These are phyloP conservation scores for Botrytis hyacinthi DNA, from an alignment of 2,329 filamentous ascomycete genomes.

Conservation along the genomic window DNA sequence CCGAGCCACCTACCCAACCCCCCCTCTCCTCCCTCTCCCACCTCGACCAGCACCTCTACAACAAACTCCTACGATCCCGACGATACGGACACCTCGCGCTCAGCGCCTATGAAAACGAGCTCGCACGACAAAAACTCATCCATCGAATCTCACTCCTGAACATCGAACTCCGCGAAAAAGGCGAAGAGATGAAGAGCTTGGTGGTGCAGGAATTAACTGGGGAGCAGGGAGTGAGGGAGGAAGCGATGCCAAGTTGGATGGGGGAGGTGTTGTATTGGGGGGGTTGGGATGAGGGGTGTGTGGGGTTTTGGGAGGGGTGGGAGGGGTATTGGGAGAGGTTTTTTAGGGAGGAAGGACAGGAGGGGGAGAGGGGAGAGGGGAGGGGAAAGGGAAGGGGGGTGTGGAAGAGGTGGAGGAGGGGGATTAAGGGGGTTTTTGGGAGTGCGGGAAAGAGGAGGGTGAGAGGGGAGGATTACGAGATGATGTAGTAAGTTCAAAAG, in stretches of 20 bases:
- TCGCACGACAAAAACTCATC: not conserved
- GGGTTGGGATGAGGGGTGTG: not conserved
- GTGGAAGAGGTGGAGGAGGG: not conserved
- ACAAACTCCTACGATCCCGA: not conserved
- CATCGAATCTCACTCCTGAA: not conserved
- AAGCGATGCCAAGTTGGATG: not conserved
- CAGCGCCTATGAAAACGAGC: fast-evolving
- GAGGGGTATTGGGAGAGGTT: not conserved
- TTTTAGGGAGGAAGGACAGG: not conserved
- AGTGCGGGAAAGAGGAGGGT: fast-evolving
- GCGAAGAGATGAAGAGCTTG: not conserved
- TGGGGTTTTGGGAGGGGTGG: not conserved
- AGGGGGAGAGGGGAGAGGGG: not conserved
- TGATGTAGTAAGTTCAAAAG: too few relatives aligned
- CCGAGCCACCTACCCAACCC: too few relatives aligned
- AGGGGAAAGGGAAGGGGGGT: not conserved
- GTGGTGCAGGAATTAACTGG: not conserved
- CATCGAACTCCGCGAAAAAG: not conserved
- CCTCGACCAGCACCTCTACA: not conserved
- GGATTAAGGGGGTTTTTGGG: not conserved
- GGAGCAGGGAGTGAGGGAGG: not conserved
- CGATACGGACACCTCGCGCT: not conserved
- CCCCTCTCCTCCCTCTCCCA: not conserved
- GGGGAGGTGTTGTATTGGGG: not conserved
- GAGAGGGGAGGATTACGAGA: not conserved